These are phyloP conservation scores for Aegilops bicornis DNA, from an alignment of 176 grass and related monocot genomes.

Conservation along the genomic window DNA sequence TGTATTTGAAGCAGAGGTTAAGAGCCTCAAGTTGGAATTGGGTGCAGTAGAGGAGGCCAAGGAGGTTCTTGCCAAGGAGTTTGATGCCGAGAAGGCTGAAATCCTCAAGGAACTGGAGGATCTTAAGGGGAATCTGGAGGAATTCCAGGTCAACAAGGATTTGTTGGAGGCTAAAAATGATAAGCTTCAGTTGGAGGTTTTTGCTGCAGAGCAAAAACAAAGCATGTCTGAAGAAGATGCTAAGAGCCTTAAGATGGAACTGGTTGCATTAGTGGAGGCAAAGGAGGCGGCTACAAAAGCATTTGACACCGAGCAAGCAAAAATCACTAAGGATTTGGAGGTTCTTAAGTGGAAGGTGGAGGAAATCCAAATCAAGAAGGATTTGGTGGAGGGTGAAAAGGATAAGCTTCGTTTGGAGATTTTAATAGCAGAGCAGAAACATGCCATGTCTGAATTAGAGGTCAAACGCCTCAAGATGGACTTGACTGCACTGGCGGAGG, in stretches of 20 bases:
- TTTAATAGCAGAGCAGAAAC: slow-evolving; percentile 10
- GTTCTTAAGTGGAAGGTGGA: neutral
- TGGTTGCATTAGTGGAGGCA: slow-evolving; percentile 15
- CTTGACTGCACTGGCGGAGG: slow-evolving; percentile 9
- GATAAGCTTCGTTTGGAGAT: slow-evolving; percentile 2
- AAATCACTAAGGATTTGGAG: neutral
- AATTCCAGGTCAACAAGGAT: neutral
- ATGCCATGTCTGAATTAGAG: slow-evolving; percentile 22
- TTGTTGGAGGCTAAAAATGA: neutral
- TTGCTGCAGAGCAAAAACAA: neutral
- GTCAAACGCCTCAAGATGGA: neutral
- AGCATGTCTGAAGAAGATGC: slow-evolving; percentile 21
- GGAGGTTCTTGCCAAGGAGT: neutral
- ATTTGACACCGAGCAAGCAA: neutral
- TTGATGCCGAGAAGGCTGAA: slow-evolving; percentile 1
- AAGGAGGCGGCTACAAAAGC: slow-evolving; percentile 8
- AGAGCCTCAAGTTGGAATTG: slow-evolving; percentile 4
- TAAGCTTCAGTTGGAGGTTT: neutral
- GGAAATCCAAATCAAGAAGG: neutral
- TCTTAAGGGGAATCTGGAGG: neutral
- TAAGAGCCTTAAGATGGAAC: neutral
- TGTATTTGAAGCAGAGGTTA: slow-evolving; percentile 16
- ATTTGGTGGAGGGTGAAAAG: slow-evolving; percentile 12
- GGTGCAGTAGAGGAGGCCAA: slow-evolving; percentile 23
- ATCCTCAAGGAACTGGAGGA: neutral